These are phyloP conservation scores for Xylaria intraflava DNA, from an alignment of 495 filamentous ascomycete species.

Conservation along the genomic window DNA sequence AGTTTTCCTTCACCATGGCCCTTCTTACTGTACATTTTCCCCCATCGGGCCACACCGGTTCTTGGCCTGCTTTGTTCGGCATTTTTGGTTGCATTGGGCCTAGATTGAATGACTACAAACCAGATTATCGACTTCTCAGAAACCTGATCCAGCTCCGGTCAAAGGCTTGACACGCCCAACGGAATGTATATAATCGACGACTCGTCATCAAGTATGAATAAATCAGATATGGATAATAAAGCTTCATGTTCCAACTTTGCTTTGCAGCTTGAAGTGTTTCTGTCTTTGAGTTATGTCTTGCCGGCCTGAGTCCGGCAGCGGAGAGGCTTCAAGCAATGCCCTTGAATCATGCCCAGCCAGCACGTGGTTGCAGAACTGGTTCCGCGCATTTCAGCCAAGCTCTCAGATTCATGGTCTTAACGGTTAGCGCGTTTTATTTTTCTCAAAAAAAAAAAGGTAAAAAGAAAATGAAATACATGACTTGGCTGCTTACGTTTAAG, in stretches of 20 bases:
- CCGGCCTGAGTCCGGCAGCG: background rate
- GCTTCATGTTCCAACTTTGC: background rate
- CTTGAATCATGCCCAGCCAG: too few species aligned
- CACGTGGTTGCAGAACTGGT: too few species aligned
- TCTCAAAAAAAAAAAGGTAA: too few species aligned
- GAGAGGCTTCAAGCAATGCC: background rate
- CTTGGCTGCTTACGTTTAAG: too few species aligned
- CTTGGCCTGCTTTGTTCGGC: background rate
- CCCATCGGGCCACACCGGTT: background rate
- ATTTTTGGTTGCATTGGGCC: conserved; percentile 9
- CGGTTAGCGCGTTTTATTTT: too few species aligned
- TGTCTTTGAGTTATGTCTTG: background rate
- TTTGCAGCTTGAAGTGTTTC: background rate
- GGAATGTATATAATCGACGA: conserved; percentile 3
- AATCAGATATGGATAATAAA: background rate
- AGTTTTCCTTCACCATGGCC: background rate
- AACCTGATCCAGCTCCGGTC: background rate
- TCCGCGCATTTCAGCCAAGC: too few species aligned
- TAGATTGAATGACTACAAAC: conserved; percentile 11
- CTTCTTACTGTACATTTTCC: conserved; percentile 4
- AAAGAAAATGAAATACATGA: too few species aligned
- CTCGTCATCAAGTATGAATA: conserved; percentile 1
- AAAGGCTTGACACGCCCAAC: background rate
- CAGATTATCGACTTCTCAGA: background rate
- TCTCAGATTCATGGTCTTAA: too few species aligned